phyloP scores from a whole-genome alignment of 2,329 filamentous ascomycete genomes.

The Exophiala dermatitidis region DNA sequence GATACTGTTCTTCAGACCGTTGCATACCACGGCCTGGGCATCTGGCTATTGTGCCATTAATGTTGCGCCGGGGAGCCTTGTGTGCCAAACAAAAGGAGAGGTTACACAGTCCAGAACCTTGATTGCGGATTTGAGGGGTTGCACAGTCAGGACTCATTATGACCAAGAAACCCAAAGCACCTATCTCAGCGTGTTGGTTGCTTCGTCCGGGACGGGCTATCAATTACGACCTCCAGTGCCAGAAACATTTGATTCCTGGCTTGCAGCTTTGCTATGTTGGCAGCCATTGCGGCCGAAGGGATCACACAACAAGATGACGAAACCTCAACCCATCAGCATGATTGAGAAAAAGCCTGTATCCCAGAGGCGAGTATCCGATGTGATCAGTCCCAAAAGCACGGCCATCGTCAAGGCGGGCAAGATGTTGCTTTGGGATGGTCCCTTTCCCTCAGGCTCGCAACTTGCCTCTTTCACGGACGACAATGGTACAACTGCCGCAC shows the following conservation, averaged over 20 bases:
- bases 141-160: slow-evolving; percentile 43
- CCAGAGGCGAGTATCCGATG: slow-evolving; percentile 40
- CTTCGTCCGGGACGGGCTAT: slow-evolving; percentile 42
- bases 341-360: slow-evolving; percentile 38
- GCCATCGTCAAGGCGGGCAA: slow-evolving; percentile 94
- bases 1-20: slow-evolving; percentile 44
- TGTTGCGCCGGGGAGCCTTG: slow-evolving; percentile 44
- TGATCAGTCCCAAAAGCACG: slow-evolving; percentile 56
- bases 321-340: slow-evolving; percentile 41
- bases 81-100: slow-evolving; percentile 46
- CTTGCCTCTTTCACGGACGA: slow-evolving; percentile 9
- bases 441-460: slow-evolving; percentile 26
- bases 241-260: slow-evolving; percentile 47
- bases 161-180: slow-evolving; percentile 41
- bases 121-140: slow-evolving; percentile 45
- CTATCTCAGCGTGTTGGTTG: slow-evolving; percentile 44
- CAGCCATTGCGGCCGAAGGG: slow-evolving; percentile 46
- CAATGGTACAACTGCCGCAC: slow-evolving; percentile 40
- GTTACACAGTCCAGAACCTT: slow-evolving; percentile 42
- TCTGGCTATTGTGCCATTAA: slow-evolving; percentile 48
- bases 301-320: slow-evolving; percentile 46
- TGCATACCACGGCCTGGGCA: slow-evolving; percentile 40
- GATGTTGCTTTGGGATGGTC: slow-evolving; percentile 83
- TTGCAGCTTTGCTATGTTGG: slow-evolving; percentile 47
- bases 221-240: slow-evolving; percentile 44